These are phyloP conservation scores for Glycine tomentella DNA, from an alignment of 306 rosid species.

Conservation along the genomic window DNA sequence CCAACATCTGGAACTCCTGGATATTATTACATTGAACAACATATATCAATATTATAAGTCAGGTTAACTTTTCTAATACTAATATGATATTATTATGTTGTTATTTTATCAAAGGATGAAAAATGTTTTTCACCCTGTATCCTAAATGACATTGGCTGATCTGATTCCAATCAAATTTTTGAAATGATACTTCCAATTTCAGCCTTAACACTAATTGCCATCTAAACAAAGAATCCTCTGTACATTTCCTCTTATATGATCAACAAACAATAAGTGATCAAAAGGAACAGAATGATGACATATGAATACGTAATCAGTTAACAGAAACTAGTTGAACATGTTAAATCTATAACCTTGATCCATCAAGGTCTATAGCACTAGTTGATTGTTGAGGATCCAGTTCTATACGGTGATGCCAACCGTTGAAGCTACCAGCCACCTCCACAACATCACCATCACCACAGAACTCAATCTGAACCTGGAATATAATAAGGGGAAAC, in stretches of 20 bases:
- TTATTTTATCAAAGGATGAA: constrained; percentile 28
- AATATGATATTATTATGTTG: constrained; percentile 11
- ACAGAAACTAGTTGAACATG: constrained; percentile 17
- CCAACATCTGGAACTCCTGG: constrained; percentile 78
- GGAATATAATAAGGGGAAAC: constrained; percentile 46
- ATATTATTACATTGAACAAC: constrained; percentile 44
- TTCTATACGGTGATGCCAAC: constrained; percentile 85
- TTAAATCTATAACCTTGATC: constrained; percentile 63
- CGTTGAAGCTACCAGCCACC: constrained; percentile 94
- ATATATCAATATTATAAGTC: constrained; percentile 35
- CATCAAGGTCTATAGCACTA: constrained; percentile 51
- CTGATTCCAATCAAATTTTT: constrained; percentile 42
- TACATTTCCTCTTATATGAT: constrained; percentile 38
- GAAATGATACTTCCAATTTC: constrained; percentile 12
- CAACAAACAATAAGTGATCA: constrained; percentile 8
- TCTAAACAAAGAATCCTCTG: constrained; percentile 21
- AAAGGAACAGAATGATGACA: constrained; percentile 28
- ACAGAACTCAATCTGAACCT: constrained; percentile 74
- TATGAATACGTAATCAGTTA: constrained; percentile 21
- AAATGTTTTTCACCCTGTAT: constrained; percentile 19
- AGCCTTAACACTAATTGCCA: constrained; percentile 11
- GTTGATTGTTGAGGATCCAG: constrained; percentile 73
- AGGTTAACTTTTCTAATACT: constrained; percentile 13
- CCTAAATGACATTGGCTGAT: constrained; percentile 34
- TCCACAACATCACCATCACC: constrained; percentile 85